Evolutionary conservation across 331 rosid genomes (phyloP), one percentile per base, ranked within the genome.

Genomic region (Rosa hybrid): DNA sequence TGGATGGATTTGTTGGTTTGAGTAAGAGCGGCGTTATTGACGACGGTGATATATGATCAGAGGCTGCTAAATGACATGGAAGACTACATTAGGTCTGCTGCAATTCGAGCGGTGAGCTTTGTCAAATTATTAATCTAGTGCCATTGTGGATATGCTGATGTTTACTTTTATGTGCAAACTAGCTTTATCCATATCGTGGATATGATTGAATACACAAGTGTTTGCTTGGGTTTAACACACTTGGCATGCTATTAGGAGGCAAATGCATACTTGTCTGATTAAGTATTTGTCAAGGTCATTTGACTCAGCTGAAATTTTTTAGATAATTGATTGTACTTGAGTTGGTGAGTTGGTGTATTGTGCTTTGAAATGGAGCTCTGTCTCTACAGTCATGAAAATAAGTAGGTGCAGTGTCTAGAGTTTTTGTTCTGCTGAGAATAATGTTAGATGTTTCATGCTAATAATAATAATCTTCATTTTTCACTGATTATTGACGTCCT

Each of bases 201-300:
- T 34, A 34, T 34, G 39, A 34, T 34, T 69, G 51, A 64, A 82
- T 81, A 68, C 21, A 21, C 89, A 95, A 94, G 93, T 93, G 45
- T 83, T 89, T 79, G 81, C 91, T 38, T 95, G 97, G 99, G 97
- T 82, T 79, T 80, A 71, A 80, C 88, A 82, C 87, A 91, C 21
- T 84, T 83, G 53, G 91, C 88, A 20, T 85, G 83, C 75, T 77
- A 77, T 21, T 76, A 60, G 77, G 94, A 86, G 86, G 83, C 49
- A 84, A 91, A 90, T 77, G 68, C 69, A 6, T 86, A 88, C 74
- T 86, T 83, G 88, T 90, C 84, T 23, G 88, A 89, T 53, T 90
- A 92, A 79, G 86, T 93, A 70, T 95, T 92, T 82, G 87, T 89
- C 60, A 89, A 88, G 90, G 98, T 95, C 78, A 81, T 82, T 81